Evolutionary conservation across 805 yeast species (phyloP).

Genomic region (Schizosaccharomyces japonicus): DNA sequence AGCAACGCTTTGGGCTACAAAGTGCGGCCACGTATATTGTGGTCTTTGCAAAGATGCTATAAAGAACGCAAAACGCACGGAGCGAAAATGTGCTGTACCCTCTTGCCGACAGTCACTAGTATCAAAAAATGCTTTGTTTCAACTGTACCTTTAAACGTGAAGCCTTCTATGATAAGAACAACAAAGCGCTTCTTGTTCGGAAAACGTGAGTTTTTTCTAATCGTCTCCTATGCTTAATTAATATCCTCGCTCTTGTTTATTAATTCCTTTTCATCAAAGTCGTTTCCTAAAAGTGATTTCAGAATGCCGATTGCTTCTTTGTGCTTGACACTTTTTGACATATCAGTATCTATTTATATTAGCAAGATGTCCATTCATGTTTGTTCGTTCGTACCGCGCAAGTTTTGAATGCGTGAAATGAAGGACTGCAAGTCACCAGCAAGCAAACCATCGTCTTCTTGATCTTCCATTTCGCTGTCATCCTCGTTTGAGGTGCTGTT

Average conservation of each 20-base stretch:
- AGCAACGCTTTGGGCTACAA: background rate
- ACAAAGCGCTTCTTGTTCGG: no score
- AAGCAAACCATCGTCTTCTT: no score
- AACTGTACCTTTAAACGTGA: no score
- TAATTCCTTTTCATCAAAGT: background rate
- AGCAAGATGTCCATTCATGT: no score
- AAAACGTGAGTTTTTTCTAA: no score
- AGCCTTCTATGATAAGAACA: no score
- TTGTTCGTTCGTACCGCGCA: background rate
- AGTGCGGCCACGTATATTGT: conserved; percentile 4
- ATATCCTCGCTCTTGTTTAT: no score
- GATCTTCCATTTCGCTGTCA: no score
- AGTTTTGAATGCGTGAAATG: background rate
- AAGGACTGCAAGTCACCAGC: background rate
- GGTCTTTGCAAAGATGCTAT: background rate
- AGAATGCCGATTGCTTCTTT: background rate
- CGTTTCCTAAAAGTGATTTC: background rate
- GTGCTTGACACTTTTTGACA: background rate
- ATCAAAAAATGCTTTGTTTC: conserved; percentile 1
- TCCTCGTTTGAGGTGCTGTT: no score
- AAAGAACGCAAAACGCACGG: background rate
- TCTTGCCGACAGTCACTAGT: background rate
- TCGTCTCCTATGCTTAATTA: no score
- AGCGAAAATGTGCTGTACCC: background rate
- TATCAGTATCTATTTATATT: background rate